phyloP scores from a whole-genome alignment of 305 asterid genomes.

The Coffea humblotiana region DNA sequence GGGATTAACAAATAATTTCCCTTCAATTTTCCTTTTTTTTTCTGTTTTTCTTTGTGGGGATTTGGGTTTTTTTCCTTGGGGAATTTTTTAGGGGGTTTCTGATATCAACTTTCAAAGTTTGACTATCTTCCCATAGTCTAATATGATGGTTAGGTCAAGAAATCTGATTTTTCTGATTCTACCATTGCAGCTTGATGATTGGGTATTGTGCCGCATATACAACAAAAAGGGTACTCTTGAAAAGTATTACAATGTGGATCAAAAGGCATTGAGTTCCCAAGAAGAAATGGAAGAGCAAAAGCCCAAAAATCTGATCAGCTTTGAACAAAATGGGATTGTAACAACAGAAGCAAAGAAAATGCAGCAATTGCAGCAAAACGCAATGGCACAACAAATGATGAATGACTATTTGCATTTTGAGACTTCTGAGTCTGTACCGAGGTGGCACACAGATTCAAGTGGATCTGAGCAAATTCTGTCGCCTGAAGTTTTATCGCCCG shows the following conservation, averaged over 20 bases:
- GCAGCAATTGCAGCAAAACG: conserved; percentile 12
- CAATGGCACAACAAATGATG: not conserved
- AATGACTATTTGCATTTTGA: conserved; percentile 26
- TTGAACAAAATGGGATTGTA: not conserved
- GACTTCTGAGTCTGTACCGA: conserved; percentile 33
- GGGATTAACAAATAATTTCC: too few relatives aligned
- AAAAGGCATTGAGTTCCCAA: not conserved
- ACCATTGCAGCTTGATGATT: conserved; percentile 46
- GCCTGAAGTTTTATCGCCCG: conserved; percentile 30
- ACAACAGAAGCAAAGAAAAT: not conserved
- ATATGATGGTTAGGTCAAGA: too few relatives aligned
- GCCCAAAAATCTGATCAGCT: conserved; percentile 15
- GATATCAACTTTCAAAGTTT: too few relatives aligned
- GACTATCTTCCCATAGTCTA: too few relatives aligned
- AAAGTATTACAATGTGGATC: conserved; percentile 25
- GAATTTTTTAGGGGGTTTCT: too few relatives aligned
- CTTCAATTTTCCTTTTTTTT: too few relatives aligned
- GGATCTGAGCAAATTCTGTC: conserved; percentile 30
- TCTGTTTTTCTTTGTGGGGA: too few relatives aligned
- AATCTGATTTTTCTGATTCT: not conserved
- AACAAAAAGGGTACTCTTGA: conserved; percentile 53
- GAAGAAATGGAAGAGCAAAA: conserved; percentile 30
- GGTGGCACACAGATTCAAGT: conserved; percentile 40
- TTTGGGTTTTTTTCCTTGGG: too few relatives aligned
- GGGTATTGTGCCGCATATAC: conserved; percentile 58